phyloP scores from a whole-genome alignment of 164 flowering plant species.

The Magnolia changhungtana region DNA sequence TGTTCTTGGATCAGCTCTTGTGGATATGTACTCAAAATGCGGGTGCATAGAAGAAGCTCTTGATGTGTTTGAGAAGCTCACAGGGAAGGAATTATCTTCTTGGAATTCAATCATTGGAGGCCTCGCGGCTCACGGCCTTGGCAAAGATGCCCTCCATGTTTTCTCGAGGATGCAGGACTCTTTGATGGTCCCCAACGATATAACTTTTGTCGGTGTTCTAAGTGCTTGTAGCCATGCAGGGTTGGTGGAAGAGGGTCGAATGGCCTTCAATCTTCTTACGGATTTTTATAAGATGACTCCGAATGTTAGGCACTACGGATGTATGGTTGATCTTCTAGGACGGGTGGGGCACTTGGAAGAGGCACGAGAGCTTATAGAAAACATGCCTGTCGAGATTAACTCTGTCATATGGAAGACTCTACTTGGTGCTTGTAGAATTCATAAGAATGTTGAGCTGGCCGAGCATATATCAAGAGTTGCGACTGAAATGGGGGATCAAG shows the following conservation, averaged over 20 bases:
- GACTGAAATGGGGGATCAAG: constrained; percentile 4
- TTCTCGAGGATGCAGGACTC: constrained; percentile 17
- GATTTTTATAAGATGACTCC: constrained; percentile 39
- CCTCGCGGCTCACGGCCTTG: constrained; percentile 32
- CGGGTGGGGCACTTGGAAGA: constrained; percentile 43
- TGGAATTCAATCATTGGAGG: constrained; percentile 39
- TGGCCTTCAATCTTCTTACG: constrained; percentile 36
- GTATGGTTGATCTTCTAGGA: constrained; percentile 43
- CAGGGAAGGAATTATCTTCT: constrained; percentile 25
- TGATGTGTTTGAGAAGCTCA: constrained; percentile 29
- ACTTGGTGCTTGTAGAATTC: constrained; percentile 19
- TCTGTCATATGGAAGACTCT: constrained; percentile 17
- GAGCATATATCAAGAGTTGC: constrained; percentile 5
- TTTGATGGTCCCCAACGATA: constrained; percentile 33
- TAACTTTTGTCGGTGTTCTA: constrained; percentile 38
- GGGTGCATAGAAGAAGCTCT: constrained; percentile 25
- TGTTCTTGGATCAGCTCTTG: constrained; percentile 34
- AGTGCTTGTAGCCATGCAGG: constrained; percentile 52
- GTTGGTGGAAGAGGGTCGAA: constrained; percentile 33
- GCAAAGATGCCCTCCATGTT: constrained; percentile 16
- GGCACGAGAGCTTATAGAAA: constrained; percentile 31
- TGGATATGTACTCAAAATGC: constrained; percentile 34
- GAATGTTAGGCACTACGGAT: constrained; percentile 39
- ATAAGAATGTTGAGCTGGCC: constrained; percentile 13
- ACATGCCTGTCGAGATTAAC: constrained; percentile 16